Conservation (phyloP, 306 rosid genomes). For the Potentilla sterilis region DNA sequence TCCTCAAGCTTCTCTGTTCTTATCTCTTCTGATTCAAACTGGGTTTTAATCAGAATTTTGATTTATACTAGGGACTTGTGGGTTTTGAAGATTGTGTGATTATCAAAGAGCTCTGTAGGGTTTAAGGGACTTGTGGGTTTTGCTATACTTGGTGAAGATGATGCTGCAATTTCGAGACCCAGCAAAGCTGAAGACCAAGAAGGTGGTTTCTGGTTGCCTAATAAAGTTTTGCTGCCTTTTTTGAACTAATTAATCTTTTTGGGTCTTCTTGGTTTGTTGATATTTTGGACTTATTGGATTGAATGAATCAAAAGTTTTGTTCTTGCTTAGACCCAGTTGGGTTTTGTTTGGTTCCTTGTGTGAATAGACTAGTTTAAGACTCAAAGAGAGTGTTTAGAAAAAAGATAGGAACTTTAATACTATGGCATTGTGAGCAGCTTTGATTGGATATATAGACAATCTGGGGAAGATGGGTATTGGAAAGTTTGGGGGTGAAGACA, state of each 20-base stretch:
- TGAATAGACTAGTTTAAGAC: background rate
- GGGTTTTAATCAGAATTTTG: background rate
- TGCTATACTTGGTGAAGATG: conserved; percentile 37
- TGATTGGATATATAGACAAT: background rate
- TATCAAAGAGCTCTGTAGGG: background rate
- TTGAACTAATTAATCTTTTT: background rate
- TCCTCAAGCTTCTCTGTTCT: background rate
- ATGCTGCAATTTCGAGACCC: conserved; percentile 60
- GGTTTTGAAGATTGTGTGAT: conserved; percentile 4
- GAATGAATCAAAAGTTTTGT: background rate
- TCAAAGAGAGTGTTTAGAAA: background rate
- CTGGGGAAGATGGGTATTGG: background rate
- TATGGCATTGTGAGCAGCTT: background rate
- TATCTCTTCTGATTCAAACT: background rate
- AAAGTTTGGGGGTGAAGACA: background rate
- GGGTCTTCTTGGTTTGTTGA: background rate
- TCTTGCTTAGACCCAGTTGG: conserved; percentile 3
- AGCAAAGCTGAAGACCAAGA: conserved; percentile 65
- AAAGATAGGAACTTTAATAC: background rate
- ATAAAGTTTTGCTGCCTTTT: background rate
- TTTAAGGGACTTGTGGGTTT: conserved; percentile 9
- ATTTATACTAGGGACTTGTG: background rate
- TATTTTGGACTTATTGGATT: background rate
- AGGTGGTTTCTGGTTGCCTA: conserved; percentile 34
- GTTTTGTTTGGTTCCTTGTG: background rate